Evolutionary conservation across 176 grass and related monocot genomes (phyloP), one percentile per base, ranked within the genome.

Genomic region (Oryza brachyantha): DNA sequence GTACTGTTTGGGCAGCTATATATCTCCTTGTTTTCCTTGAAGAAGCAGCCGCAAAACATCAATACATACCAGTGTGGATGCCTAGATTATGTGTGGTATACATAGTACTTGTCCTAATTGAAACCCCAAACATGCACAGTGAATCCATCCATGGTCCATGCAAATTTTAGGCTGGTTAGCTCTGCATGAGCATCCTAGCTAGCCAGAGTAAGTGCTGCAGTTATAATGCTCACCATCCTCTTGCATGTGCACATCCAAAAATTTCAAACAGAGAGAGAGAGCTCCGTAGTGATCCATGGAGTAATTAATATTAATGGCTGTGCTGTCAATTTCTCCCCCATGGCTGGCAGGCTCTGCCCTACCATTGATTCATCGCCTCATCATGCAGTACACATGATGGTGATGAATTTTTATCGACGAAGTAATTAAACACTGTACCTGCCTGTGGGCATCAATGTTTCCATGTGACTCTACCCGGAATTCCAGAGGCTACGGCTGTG

Each of bases 221-320:
- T 50, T 74, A 72, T 87, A 88, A 84, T 88, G 29, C 70, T 50
- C 12, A 57, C 76, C 76, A 55, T n/a, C 55, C 86, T 77, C 65
- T 75, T 35, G 40, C 84, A 61, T 70, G 64, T 64, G 64, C 72
- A 26, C 40, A 64, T 72, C 63, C 78, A 27, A 21, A 57, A n/a
- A 39, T 29, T 22, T 54, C n/a, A 64, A 80, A 38, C 14, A 3
- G 29, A 25, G 46, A 12, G 43, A 26, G 29, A 1, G 16, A 25
- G 10, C 17, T 19, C 48, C 48, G 66, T 16, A 45, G 74, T 28
- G 42, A 41, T 21, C 14, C 58, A 61, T 14, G 38, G 31, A 29
- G 14, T 54, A 68, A n/a, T n/a, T n/a, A n/a, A n/a, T n/a, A n/a
- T n/a, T n/a, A n/a, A 11, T 32, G 7, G 64, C 34, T 8, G 27